phyloP scores from a whole-genome alignment of 495 filamentous ascomycete genomes.

The Annulohypoxylon bovei region DNA sequence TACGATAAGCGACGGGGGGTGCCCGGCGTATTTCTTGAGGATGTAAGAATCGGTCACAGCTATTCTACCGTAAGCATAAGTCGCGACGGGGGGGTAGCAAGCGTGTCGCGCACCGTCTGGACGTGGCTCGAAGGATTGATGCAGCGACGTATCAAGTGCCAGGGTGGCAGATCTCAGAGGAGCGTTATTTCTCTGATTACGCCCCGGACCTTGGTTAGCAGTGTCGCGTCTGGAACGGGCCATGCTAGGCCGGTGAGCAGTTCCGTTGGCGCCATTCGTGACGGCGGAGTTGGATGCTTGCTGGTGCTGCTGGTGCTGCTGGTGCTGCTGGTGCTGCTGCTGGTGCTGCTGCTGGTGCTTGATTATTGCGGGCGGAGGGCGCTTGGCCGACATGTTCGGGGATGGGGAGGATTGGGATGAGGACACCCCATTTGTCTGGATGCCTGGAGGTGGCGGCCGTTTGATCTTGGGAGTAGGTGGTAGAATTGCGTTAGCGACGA shows the following conservation, averaged over 20 bases:
- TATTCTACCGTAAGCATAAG: slow-evolving; percentile 38
- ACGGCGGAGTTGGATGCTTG: slow-evolving; percentile 53
- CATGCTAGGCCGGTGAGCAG: slow-evolving; percentile 56
- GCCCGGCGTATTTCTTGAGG: slow-evolving; percentile 80
- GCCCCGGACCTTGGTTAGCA: slow-evolving; percentile 47
- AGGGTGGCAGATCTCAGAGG: slow-evolving; percentile 57
- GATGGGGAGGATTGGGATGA: slow-evolving; percentile 73
- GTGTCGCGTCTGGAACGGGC: slow-evolving; percentile 62
- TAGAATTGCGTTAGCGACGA: slow-evolving; percentile 63
- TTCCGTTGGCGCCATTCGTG: slow-evolving; percentile 58
- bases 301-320: slow-evolving; percentile 46
- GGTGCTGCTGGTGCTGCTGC: slow-evolving; percentile 48
- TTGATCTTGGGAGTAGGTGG: slow-evolving; percentile 74
- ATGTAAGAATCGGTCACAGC: slow-evolving; percentile 79
- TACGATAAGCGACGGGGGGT: slow-evolving; percentile 81
- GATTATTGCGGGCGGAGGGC: slow-evolving; percentile 59
- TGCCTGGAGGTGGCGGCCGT: slow-evolving; percentile 73
- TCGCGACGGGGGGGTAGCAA: slow-evolving; percentile 5
- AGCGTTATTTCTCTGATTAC: slow-evolving; percentile 55
- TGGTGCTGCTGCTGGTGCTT: slow-evolving; percentile 53
- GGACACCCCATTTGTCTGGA: slow-evolving; percentile 74
- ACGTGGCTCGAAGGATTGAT: slow-evolving; percentile 52
- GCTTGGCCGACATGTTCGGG: slow-evolving; percentile 71
- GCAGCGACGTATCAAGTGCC: slow-evolving; percentile 49
- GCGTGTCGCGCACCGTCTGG: slow-evolving; percentile 54